phyloP scores from a whole-genome alignment of 768 basidiomycete species.

The Solioccasus polychromus region DNA sequence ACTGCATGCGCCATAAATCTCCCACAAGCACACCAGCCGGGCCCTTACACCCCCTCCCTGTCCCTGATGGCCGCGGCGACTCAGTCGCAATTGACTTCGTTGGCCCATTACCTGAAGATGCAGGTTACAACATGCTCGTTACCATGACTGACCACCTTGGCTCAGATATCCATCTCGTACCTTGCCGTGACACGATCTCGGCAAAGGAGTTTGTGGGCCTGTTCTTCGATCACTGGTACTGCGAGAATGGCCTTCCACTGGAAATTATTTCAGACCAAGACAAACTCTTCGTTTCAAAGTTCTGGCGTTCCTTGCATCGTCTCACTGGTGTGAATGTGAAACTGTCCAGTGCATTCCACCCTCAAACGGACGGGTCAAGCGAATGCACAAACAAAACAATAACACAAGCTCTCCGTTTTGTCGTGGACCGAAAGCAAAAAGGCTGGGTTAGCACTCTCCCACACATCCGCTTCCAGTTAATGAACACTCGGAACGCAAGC shows the following conservation, averaged over 20 bases:
- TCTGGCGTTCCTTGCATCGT: conserved; percentile 21
- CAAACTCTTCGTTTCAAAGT: conserved; percentile 22
- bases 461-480: conserved; percentile 29
- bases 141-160: conserved; percentile 24
- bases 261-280: conserved; percentile 26
- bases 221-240: conserved; percentile 18
- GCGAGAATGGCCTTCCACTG: conserved; percentile 6
- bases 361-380: conserved; percentile 24
- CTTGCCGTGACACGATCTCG: conserved; percentile 3
- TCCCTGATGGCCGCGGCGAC: too few species aligned
- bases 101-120: conserved; percentile 32
- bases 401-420: conserved; percentile 6
- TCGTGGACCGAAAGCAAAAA: conserved; percentile 8
- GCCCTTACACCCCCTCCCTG: too few species aligned
- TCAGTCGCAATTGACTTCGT: conserved; percentile 28
- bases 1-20: too few species aligned
- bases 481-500: conserved; percentile 30
- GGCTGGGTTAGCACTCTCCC: conserved; percentile 33
- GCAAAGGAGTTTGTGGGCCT: neutral
- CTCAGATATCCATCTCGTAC: conserved; percentile 18
- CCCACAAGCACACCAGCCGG: too few species aligned
- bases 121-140: conserved; percentile 27
- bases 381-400: conserved; percentile 21
- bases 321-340: conserved; percentile 10
- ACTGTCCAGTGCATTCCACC: conserved; percentile 28